Base-by-base conservation (phyloP, 2,329 filamentous ascomycete species). In the Aphanocladium album region DNA sequence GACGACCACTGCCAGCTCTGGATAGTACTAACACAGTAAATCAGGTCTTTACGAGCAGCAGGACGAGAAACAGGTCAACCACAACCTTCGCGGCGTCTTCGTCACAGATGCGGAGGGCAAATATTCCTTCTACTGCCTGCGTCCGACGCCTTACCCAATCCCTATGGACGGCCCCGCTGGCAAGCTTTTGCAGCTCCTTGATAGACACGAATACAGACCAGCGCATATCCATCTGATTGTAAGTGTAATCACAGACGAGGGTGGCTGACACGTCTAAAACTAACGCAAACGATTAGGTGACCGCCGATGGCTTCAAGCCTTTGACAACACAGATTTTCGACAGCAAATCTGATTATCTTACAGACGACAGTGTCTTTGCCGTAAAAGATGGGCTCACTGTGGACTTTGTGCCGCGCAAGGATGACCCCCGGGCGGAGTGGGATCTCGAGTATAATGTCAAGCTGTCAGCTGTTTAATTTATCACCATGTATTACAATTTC, bases 311-410 rank as follows among this genome's bases (percentile, higher is more conserved):
- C 8, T 86, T 88, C 76, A 88, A 85, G 67, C 79, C 87, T 0
- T 80, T 96, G 52, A 89, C 87, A 0, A 82, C 80, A 1, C 90
- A 95, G 72, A 86, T 95, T 60, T 93, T 91, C 70, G 89, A 91
- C 71, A 77, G 79, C 61, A 79, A 83, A 63, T 85, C 86, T 72
- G 79, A 82, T 63, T 86, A 89, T 66, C 76, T 90, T 23, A 66
- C 66, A 6, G 74, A 77, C 47, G 82, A 84, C 64, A 74, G 76
- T 5, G 81, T 83, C 9, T 84, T 82, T 62, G 82, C 81, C 0
- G 80, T 83, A 60, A 84, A 83, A 73, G 73, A 79, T 25, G 80
- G 79, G 27, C 67, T 84, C 41, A 68, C 74, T 3, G 76, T 81
- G 0, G 67, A 69, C 37, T 82, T 82, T 63, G 67, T 69, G 61